Evolutionary conservation across 78 protist genomes (phyloP).

Genomic region (Dictyostelium brefeldianum): DNA sequence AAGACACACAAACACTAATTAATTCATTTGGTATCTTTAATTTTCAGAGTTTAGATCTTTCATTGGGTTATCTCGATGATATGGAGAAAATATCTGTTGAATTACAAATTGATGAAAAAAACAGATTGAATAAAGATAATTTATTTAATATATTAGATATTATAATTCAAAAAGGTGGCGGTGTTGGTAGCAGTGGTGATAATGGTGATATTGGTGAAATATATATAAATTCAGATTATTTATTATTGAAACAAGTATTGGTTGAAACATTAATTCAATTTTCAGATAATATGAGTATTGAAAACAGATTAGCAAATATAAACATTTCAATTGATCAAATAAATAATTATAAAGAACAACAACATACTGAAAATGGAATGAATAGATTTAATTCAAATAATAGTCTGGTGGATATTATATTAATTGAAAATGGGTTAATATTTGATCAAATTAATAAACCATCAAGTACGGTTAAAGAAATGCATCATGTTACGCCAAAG

Average conservation of each 20-base stretch:
- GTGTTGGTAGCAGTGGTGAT: neutral
- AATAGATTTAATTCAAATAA: neutral
- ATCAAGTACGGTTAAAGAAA: neutral
- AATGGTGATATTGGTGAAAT: too few species aligned
- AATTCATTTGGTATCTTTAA: neutral
- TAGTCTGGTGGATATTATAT: neutral
- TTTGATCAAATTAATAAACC: neutral
- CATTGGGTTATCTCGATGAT: neutral
- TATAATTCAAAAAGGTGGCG: neutral
- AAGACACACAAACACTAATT: neutral
- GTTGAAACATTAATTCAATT: neutral
- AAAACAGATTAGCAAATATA: neutral
- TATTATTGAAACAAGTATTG: neutral
- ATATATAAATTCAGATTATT: neutral
- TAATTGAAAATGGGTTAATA: slow-evolving; percentile 11
- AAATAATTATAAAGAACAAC: neutral
- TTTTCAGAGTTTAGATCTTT: neutral
- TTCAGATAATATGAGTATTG: neutral
- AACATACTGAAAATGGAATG: neutral
- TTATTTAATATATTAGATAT: slow-evolving; percentile 14
- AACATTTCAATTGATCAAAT: neutral
- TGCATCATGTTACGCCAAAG: neutral
- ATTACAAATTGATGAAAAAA: neutral
- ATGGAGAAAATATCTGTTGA: neutral
- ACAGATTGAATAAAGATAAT: neutral